Conservation (phyloP, 2,329 filamentous ascomycete species). For the Diaporthe nobilis region DNA sequence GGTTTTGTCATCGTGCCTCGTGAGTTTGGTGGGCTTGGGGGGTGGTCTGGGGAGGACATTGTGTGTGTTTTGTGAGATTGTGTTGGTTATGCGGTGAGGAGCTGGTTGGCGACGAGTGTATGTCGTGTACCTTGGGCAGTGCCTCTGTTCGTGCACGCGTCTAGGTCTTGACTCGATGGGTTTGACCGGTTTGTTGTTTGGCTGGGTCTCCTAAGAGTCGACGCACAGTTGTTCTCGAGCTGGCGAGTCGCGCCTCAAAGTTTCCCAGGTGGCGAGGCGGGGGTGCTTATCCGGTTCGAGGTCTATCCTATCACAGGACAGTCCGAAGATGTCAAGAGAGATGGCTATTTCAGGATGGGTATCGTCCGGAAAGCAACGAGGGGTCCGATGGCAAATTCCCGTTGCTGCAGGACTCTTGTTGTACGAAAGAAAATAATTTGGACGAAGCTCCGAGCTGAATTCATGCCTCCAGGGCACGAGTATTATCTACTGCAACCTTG, state of each 20-base stretch:
- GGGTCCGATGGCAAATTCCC: background rate
- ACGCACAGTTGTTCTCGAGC: background rate
- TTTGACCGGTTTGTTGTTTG: background rate
- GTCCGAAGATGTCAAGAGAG: background rate
- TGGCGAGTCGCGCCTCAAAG: background rate
- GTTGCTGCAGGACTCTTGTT: background rate
- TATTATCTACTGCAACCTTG: background rate
- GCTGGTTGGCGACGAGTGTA: background rate
- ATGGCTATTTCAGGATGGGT: background rate
- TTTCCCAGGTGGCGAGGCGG: constrained; percentile 12
- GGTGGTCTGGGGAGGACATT: constrained; percentile 31
- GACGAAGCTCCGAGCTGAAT: background rate
- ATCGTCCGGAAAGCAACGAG: background rate
- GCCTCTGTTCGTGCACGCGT: background rate
- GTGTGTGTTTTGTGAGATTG: background rate
- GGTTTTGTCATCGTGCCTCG: constrained; percentile 28
- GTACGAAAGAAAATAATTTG: background rate
- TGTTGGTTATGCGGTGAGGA: background rate
- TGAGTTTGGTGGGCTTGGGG: constrained; percentile 18
- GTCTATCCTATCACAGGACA: background rate
- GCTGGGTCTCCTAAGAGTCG: background rate
- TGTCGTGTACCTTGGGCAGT: background rate
- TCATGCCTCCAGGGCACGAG: background rate
- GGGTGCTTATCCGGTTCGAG: background rate
- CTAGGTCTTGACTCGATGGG: background rate